phyloP scores from a whole-genome alignment of 2,329 filamentous ascomycete species.

The Pseudophaeomoniella oleicola region DNA sequence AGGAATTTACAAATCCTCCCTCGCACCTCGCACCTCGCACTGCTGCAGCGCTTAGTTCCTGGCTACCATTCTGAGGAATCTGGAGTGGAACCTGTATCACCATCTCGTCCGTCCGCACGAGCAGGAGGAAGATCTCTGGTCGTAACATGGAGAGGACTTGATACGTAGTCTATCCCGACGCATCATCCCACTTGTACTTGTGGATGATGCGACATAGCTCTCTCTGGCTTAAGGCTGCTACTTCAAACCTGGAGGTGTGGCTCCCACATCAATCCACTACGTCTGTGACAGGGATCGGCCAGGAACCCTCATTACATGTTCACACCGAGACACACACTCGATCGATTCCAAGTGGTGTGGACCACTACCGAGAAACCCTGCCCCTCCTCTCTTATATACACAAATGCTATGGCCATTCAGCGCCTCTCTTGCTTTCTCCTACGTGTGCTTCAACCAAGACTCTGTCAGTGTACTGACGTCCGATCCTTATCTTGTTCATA shows the following conservation, averaged over 20 bases:
- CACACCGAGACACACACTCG: background rate
- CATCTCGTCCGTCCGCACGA: no score
- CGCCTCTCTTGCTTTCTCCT: background rate
- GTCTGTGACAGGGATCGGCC: background rate
- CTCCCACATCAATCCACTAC: background rate
- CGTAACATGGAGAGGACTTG: no score
- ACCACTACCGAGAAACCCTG: background rate
- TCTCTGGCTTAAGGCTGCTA: background rate
- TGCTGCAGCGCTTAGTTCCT: no score
- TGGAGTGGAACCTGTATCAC: no score
- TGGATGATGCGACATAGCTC: background rate
- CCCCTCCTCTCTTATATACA: background rate
- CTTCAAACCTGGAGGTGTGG: background rate
- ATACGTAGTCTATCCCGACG: background rate
- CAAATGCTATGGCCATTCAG: background rate
- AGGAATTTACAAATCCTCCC: no score
- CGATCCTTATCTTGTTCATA: background rate
- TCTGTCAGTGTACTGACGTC: background rate
- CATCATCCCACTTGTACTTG: background rate
- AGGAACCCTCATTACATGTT: background rate
- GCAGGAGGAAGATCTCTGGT: no score
- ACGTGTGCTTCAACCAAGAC: background rate
- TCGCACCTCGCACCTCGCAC: no score
- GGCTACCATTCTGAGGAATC: background rate
- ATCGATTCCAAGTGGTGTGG: background rate